Conservation (phyloP, 1,139 yeast genomes). For the Blastobotrys raffinosifermentans region DNA sequence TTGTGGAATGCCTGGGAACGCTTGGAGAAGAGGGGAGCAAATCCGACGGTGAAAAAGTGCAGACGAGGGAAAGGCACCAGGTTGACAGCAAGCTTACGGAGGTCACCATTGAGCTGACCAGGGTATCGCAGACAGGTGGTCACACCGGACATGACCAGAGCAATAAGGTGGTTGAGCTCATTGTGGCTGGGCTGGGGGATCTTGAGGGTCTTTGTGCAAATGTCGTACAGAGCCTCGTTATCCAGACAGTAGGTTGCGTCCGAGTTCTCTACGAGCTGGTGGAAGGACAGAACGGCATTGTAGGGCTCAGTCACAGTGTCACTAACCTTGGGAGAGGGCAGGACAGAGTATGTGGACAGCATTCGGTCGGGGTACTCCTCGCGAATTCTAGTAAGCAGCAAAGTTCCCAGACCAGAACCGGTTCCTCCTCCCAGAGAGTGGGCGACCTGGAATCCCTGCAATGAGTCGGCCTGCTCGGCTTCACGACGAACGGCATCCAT, state of each 20-base stretch:
- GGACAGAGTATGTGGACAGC: constrained; percentile 42
- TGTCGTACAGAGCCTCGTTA: constrained; percentile 42
- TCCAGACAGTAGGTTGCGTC: constrained; percentile 43
- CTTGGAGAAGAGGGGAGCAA: constrained; percentile 39
- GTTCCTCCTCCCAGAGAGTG: constrained; percentile 46
- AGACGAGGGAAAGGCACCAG: constrained; percentile 43
- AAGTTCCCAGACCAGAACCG: constrained; percentile 43
- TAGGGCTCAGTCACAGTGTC: constrained; percentile 44
- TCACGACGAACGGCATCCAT: constrained; percentile 42
- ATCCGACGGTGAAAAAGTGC: constrained; percentile 43
- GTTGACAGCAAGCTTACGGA: constrained; percentile 43
- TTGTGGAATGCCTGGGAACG: constrained; percentile 37
- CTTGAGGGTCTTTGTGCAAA: constrained; percentile 38
- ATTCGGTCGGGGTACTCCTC: constrained; percentile 44
- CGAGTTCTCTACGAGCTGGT: constrained; percentile 40
- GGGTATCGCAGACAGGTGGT: constrained; percentile 43
- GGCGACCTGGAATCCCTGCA: constrained; percentile 44
- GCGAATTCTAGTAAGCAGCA: constrained; percentile 36
- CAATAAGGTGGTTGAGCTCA: constrained; percentile 39
- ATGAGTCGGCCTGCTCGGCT: constrained; percentile 40
- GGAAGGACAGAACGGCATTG: constrained; percentile 39
- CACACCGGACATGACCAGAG: constrained; percentile 43
- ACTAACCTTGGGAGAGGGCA: constrained; percentile 41
- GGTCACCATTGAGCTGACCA: constrained; percentile 43
- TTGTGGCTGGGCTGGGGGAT: constrained; percentile 37